These are phyloP conservation scores for Phytophthora podocarpi DNA, from an alignment of 352 stramenopile species.

Conservation along the genomic window DNA sequence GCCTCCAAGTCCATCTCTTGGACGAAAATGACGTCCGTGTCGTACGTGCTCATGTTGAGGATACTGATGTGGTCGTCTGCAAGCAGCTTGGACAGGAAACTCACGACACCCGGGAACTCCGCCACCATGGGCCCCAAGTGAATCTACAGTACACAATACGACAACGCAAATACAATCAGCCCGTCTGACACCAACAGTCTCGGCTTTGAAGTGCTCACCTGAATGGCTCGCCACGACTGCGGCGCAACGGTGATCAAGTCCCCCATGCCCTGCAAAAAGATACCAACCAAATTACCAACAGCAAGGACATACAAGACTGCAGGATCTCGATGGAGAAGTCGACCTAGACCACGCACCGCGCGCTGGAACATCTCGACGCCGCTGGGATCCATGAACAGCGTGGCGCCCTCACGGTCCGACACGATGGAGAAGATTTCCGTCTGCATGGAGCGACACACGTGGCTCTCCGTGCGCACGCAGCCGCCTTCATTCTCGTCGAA, in stretches of 20 bases:
- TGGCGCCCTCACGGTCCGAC: slow-evolving; percentile 74
- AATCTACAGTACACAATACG: slow-evolving; percentile 62
- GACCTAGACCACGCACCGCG: slow-evolving; percentile 45
- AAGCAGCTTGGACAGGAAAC: slow-evolving; percentile 85
- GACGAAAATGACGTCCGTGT: slow-evolving; percentile 90
- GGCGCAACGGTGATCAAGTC: slow-evolving; percentile 73
- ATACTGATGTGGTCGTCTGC: slow-evolving; percentile 88
- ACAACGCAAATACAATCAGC: slow-evolving; percentile 5
- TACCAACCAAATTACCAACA: not conserved
- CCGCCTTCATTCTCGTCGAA: slow-evolving; percentile 76
- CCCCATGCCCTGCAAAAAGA: slow-evolving; percentile 53
- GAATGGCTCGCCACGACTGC: slow-evolving; percentile 80
- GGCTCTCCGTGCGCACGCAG: slow-evolving; percentile 43
- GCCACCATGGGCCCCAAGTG: slow-evolving; percentile 86
- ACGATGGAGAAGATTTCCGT: slow-evolving; percentile 89
- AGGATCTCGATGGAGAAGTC: not conserved
- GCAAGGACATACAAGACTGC: not conserved
- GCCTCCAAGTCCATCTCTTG: slow-evolving; percentile 69
- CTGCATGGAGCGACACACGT: slow-evolving; percentile 79
- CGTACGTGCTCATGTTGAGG: slow-evolving; percentile 91
- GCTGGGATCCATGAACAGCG: slow-evolving; percentile 85
- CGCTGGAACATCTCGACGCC: slow-evolving; percentile 83
- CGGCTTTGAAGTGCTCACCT: slow-evolving; percentile 37
- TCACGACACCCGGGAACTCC: slow-evolving; percentile 85
- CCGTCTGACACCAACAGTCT: slow-evolving; percentile 11